Evolutionary conservation across 2,329 filamentous ascomycete genomes (phyloP).

Genomic region (Botrytis hyacinthi): DNA sequence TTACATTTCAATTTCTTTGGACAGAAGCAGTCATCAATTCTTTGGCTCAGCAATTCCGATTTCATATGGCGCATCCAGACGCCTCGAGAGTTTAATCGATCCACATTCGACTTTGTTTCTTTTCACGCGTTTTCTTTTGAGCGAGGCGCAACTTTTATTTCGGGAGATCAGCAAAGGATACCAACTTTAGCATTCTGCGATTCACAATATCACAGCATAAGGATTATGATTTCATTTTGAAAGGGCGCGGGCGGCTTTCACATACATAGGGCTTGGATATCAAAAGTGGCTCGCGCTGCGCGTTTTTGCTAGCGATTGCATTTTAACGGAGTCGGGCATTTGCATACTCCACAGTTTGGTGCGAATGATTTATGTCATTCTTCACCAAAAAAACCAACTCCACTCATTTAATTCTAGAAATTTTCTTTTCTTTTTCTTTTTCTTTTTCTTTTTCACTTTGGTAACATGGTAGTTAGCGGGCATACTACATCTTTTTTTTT

Average conservation of each 20-base stretch:
- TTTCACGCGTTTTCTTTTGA: not conserved
- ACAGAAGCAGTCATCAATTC: constrained; percentile 10
- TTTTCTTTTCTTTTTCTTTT: not conserved
- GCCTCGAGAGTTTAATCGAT: constrained; percentile 7
- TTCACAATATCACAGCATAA: constrained; percentile 17
- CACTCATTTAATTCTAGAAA: constrained; percentile 8
- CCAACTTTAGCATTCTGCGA: constrained; percentile 12
- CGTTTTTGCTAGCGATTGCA: constrained; percentile 21
- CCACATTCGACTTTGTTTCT: constrained; percentile 6
- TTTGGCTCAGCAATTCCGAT: constrained; percentile 24
- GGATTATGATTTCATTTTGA: constrained; percentile 18
- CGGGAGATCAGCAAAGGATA: not conserved
- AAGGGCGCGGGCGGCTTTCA: constrained; percentile 26
- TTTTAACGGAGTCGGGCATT: not conserved
- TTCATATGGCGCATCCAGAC: constrained; percentile 20
- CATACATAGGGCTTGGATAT: constrained; percentile 36
- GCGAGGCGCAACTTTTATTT: constrained; percentile 10
- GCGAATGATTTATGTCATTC: not conserved
- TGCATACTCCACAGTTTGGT: not conserved
- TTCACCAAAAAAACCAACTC: not conserved
- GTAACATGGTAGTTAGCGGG: not conserved
- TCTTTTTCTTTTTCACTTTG: not conserved
- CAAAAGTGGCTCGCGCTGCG: constrained; percentile 40
- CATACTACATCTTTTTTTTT: not conserved
- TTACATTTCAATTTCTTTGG: constrained; percentile 8